Evolutionary conservation across 2,329 filamentous ascomycete species (phyloP), one percentile per base, ranked within the genome.

Genomic region (Thielaviopsis populi): DNA sequence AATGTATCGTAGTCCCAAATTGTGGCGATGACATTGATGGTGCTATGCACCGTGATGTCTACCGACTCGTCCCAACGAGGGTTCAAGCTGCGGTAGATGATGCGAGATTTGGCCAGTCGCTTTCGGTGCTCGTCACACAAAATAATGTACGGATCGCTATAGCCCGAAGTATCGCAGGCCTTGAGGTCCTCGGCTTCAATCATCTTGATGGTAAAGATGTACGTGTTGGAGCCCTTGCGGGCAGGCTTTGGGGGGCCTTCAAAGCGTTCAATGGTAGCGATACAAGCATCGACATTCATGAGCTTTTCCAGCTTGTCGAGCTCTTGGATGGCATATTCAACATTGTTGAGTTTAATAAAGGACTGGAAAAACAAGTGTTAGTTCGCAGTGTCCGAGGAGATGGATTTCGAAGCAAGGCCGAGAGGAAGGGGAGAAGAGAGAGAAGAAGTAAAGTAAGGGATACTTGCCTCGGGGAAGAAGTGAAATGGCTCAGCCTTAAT

Each of bases 1-100:
- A 99, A 86, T 15, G 90, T 91, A 75, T 99, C 94, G 80, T 94
- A 95, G 75, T 99, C 94, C 94, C 94, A 99, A 50, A 97, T 88
- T 0, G 94, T 99, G 40, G 92, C 91, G 70, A 97, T 95, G 68
- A 99, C 84, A 70, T 97, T 96, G 65, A 99, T 81, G 11, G 94
- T 85, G 0, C 91, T 90, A 67, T 88, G 87, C 0, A 95, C 95
- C 22, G 91, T 94, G 68, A 99, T 95, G 71, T 99, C 94, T 59
- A 97, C 88, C 0, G 91, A 90, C 76, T 97, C 94, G 69, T 99
- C 94, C 92, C 94, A 99, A 22, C 92, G 86, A 33, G 94, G 94
- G 72, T 95, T 97, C 54, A 99, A 80, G 69, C 85, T 96, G 69
- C 85, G 85, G 74, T 92, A 91, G 61, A 99, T 87, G 68, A 96